Percentiles rank a stretch among this genome's conserved stretches.
phyloP scores from a whole-genome alignment of 2,329 filamentous ascomycete genomes.

The Metarhizium anisopliae region DNA sequence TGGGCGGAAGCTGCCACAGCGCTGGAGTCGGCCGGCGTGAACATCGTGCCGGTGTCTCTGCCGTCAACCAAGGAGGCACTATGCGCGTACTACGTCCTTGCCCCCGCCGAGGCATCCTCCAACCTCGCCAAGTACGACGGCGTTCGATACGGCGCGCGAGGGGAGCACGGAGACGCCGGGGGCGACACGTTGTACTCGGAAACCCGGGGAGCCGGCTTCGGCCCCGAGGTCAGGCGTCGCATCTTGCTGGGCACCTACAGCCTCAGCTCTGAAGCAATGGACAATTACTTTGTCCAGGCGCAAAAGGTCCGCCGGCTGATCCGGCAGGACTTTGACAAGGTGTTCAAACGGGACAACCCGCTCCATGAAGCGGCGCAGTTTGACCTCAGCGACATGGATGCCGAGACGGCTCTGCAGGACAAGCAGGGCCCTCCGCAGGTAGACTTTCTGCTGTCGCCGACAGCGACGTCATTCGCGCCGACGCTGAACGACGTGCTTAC shows the following conservation, averaged over 20 bases:
- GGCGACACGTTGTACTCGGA: slow-evolving; percentile 64
- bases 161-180: slow-evolving; percentile 40
- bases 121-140: slow-evolving; percentile 97
- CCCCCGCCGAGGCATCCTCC: slow-evolving; percentile 88
- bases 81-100: slow-evolving; percentile 90
- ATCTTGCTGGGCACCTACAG: slow-evolving; percentile 87
- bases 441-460: slow-evolving; percentile 82
- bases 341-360: slow-evolving; percentile 64
- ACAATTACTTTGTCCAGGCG: slow-evolving; percentile 95
- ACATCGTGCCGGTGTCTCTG: slow-evolving; percentile 66
- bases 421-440: slow-evolving; percentile 56
- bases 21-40: slow-evolving; percentile 58
- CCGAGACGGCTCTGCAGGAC: slow-evolving; percentile 39
- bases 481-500: slow-evolving; percentile 46
- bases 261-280: slow-evolving; percentile 79
- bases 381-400: slow-evolving; percentile 52
- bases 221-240: slow-evolving; percentile 74
- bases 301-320: slow-evolving; percentile 81
- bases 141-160: slow-evolving; percentile 72
- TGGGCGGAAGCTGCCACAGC: slow-evolving; percentile 57
- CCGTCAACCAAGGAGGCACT: slow-evolving; percentile 79
- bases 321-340: slow-evolving; percentile 74
- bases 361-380: slow-evolving; percentile 47
- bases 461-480: slow-evolving; percentile 69
- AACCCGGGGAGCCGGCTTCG: slow-evolving; percentile 68